Base-by-base conservation (phyloP, 805 yeast species). In the Metschnikowia noctiluminum region DNA sequence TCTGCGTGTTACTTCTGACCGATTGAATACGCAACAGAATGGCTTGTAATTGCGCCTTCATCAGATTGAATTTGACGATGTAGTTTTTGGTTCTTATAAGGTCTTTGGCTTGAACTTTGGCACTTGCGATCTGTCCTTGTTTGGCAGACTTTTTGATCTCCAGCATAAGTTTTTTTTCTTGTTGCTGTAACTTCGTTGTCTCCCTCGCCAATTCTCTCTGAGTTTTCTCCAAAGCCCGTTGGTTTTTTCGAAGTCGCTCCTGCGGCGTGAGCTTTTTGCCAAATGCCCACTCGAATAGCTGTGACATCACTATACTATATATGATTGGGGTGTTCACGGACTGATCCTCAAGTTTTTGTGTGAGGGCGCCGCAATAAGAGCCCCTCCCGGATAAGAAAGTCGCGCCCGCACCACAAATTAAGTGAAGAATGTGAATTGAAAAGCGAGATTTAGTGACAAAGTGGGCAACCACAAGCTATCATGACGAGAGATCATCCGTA, bases 41-140 rank as follows among this genome's bases (percentile, higher is more conserved):
- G 1, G 98, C 97, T 71, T 94, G 99, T 50, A 94, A 70, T 68
- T 92, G 98, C 2, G 97, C 91, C 69, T 86, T 87, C 97, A 94
- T 92, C 57, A 79, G 79, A 64, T 89, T 89, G 68, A 94, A 95
- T 70, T 94, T 94, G 56, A 83, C 85, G 50, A 91, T 80, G 65
- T 91, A 79, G 51, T 79, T 82, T 62, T 89, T 80, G 0, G 98
- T 94, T 49, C 99, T 78, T 27, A 94, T 89, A 41, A 94, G 76
- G 65, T 94, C 99, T 64, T 89, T 88, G 32, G 99, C 98, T 74
- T 94, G 97, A 38, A 95, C 87, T 70, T 89, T 90, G 48, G 96
- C 90, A 11, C 96, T 89, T 38, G 85, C 81, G 48, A 88, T 77
- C 67, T 92, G 97, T 38, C 96, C 96, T 53, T 76, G 82, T 64